phyloP scores from a whole-genome alignment of 306 rosid species.

The Cicer pinnatifidum region DNA sequence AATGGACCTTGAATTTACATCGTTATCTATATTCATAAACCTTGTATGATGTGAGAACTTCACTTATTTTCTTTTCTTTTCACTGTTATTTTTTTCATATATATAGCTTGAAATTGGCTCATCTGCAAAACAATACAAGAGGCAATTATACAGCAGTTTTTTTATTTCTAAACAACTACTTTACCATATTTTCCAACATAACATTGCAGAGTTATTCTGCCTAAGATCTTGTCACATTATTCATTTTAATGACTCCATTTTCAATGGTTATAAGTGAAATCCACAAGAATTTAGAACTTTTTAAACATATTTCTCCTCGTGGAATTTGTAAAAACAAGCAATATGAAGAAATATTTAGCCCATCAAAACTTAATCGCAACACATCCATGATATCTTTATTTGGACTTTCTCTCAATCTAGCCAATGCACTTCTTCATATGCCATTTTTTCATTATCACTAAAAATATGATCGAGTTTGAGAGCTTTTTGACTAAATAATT shows the following conservation, averaged over 20 bases:
- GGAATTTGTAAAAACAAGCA: background rate
- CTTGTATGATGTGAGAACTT: background rate
- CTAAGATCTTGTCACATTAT: background rate
- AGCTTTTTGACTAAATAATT: background rate
- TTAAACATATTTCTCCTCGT: background rate
- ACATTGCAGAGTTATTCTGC: background rate
- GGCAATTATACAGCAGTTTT: background rate
- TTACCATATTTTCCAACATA: background rate
- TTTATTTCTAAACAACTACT: background rate
- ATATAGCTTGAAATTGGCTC: constrained; percentile 17
- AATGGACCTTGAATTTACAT: constrained; percentile 57
- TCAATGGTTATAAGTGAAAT: background rate
- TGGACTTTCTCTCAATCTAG: constrained; percentile 3
- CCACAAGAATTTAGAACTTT: background rate
- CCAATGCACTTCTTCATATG: background rate
- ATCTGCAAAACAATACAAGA: constrained; percentile 1
- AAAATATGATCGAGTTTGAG: background rate
- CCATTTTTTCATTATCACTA: background rate
- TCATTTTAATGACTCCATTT: background rate
- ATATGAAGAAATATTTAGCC: background rate
- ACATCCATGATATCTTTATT: background rate
- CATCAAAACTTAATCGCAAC: background rate
- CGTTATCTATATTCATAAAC: background rate
- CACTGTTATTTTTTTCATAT: background rate
- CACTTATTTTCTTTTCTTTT: background rate